Evolutionary conservation across 2,329 filamentous ascomycete species (phyloP).

Genomic region (Fusarium pseudograminearum): DNA sequence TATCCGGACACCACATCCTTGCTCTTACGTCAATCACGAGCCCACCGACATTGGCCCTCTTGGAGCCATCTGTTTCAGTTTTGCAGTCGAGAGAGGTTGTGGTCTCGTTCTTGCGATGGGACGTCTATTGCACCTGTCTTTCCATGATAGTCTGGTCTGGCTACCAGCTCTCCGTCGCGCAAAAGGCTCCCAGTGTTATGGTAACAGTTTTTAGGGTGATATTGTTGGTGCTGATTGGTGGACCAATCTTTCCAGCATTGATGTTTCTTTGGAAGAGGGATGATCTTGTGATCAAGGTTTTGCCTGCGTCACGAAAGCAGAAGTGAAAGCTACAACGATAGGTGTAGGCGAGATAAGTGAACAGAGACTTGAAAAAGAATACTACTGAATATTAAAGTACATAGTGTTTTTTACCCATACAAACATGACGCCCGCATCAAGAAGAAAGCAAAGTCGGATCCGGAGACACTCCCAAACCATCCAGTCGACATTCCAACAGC

Average conservation of each 20-base stretch:
- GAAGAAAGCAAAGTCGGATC: slow-evolving; percentile 1
- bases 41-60: slow-evolving; percentile 31
- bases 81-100: slow-evolving; percentile 29
- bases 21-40: slow-evolving; percentile 25
- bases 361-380: background rate
- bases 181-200: background rate
- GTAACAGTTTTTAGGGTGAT: background rate
- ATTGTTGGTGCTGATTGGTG: slow-evolving; percentile 23
- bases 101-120: slow-evolving; percentile 40
- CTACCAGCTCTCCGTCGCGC: slow-evolving; percentile 20
- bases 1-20: slow-evolving; percentile 31
- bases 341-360: background rate
- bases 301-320: background rate
- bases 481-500: background rate
- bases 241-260: slow-evolving; percentile 35
- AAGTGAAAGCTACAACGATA: background rate
- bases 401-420: background rate
- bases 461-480: background rate
- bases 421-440: slow-evolving; percentile 9
- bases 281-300: background rate
- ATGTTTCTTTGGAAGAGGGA: slow-evolving; percentile 37
- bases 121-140: slow-evolving; percentile 39
- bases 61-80: slow-evolving; percentile 19
- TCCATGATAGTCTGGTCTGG: slow-evolving; percentile 33
- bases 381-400: background rate